Percentiles rank a stretch among this genome's conserved stretches.
Conservation (phyloP, 2,329 filamentous ascomycete genomes). For the Lasiodiplodia hormozganensis region DNA sequence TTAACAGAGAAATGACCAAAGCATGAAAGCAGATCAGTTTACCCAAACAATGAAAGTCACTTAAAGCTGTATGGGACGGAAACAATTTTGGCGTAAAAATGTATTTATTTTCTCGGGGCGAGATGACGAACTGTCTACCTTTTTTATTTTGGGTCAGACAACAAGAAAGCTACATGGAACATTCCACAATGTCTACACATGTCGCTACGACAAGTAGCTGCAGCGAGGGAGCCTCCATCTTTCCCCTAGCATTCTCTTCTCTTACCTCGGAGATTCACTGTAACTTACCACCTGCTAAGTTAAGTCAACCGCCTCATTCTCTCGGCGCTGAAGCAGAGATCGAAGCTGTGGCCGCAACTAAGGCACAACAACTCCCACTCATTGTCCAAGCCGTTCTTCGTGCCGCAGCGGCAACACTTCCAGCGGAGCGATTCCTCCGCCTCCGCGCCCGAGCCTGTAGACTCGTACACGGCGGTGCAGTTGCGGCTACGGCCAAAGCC, state of each 20-base stretch:
- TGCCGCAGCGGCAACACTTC: neutral
- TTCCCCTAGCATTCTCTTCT: neutral
- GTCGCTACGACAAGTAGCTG: too few relatives aligned
- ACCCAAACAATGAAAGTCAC: too few relatives aligned
- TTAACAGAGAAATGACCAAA: neutral
- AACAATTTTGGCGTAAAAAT: too few relatives aligned
- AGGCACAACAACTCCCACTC: neutral
- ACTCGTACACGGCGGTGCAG: neutral
- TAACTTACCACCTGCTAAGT: neutral
- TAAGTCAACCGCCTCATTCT: neutral
- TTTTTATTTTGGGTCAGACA: too few relatives aligned
- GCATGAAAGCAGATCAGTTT: neutral
- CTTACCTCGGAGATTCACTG: neutral
- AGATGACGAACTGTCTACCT: too few relatives aligned
- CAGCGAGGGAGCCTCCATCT: too few relatives aligned
- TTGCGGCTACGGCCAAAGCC: neutral
- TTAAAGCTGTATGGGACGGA: too few relatives aligned
- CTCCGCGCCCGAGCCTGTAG: too few relatives aligned
- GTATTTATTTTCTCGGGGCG: too few relatives aligned
- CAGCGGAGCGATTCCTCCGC: neutral
- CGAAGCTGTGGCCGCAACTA: neutral
- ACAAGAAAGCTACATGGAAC: too few relatives aligned
- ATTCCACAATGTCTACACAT: too few relatives aligned
- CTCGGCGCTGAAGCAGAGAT: neutral
- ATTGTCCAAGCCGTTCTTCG: neutral